These are phyloP conservation scores for Dicorynia guianensis DNA, from an alignment of 306 rosid genomes.

Conservation along the genomic window DNA sequence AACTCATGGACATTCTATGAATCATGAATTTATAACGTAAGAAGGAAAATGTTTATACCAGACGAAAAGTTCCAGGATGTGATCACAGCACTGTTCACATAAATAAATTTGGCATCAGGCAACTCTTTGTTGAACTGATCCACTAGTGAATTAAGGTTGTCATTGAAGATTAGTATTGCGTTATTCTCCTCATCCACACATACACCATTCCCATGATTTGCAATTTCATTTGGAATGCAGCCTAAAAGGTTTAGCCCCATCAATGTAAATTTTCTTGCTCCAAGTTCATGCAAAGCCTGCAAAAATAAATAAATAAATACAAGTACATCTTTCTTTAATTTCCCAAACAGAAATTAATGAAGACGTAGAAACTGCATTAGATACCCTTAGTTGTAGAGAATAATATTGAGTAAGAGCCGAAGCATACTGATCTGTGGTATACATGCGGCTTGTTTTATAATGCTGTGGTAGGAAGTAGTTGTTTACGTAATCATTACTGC, in stretches of 20 bases:
- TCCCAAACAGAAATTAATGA: too few species aligned
- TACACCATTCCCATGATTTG: constrained; percentile 43
- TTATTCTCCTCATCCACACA: constrained; percentile 53
- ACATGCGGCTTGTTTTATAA: constrained; percentile 37
- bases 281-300: constrained; percentile 55
- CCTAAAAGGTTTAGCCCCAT: constrained; percentile 57
- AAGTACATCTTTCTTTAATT: too few species aligned
- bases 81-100: constrained; percentile 5
- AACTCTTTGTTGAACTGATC: constrained; percentile 45
- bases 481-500: constrained; percentile 59
- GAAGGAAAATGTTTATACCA: background rate
- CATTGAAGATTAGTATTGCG: constrained; percentile 50
- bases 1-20: too few species aligned
- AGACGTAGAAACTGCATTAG: too few species aligned
- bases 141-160: constrained; percentile 45
- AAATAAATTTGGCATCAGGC: constrained; percentile 47
- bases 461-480: constrained; percentile 53
- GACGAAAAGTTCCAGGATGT: background rate
- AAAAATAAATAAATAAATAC: background rate
- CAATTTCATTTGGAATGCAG: constrained; percentile 58
- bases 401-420: constrained; percentile 44
- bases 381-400: constrained; percentile 44
- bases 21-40: background rate
- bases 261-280: constrained; percentile 71
- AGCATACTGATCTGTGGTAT: constrained; percentile 47